phyloP scores from a whole-genome alignment of 1,139 yeast species.

The Oligophagozyma castellii region DNA sequence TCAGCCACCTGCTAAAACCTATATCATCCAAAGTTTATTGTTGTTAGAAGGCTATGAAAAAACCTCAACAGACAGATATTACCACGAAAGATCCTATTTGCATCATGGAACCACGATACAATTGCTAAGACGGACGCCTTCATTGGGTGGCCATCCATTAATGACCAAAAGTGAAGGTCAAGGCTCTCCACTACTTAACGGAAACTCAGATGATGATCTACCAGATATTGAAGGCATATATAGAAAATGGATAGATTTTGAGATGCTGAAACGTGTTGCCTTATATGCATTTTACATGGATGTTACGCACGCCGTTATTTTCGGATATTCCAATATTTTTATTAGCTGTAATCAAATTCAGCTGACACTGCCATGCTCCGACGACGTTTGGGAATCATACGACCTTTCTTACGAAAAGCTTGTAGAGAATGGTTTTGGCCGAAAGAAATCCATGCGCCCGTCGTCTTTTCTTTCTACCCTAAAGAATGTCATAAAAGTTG shows the following conservation, averaged over 20 bases:
- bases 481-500: slow-evolving; percentile 31
- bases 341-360: slow-evolving; percentile 55
- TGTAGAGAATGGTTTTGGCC: slow-evolving; percentile 15
- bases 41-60: slow-evolving; percentile 58
- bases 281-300: slow-evolving; percentile 72
- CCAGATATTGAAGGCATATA: slow-evolving; percentile 29
- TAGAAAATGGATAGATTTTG: slow-evolving; percentile 63
- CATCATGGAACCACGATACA: slow-evolving; percentile 73
- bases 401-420: slow-evolving; percentile 18
- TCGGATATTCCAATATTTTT: slow-evolving; percentile 59
- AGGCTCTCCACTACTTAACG: slow-evolving; percentile 5
- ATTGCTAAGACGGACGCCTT: slow-evolving; percentile 55
- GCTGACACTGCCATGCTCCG: slow-evolving; percentile 65
- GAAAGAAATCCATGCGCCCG: slow-evolving; percentile 5
- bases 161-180: slow-evolving; percentile 22
- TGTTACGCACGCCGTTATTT: slow-evolving; percentile 64
- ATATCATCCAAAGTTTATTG: slow-evolving; percentile 54
- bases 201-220: slow-evolving; percentile 7
- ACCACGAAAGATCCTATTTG: slow-evolving; percentile 64
- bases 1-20: slow-evolving; percentile 41
- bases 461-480: slow-evolving; percentile 40
- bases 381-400: slow-evolving; percentile 57
- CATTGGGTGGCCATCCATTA: slow-evolving; percentile 55
- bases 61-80: slow-evolving; percentile 37
- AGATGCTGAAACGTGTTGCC: slow-evolving; percentile 65